Percentiles rank a stretch among this genome's conserved stretches.
phyloP scores from a whole-genome alignment of 2,329 filamentous ascomycete species.

The Penicillium sp. region DNA sequence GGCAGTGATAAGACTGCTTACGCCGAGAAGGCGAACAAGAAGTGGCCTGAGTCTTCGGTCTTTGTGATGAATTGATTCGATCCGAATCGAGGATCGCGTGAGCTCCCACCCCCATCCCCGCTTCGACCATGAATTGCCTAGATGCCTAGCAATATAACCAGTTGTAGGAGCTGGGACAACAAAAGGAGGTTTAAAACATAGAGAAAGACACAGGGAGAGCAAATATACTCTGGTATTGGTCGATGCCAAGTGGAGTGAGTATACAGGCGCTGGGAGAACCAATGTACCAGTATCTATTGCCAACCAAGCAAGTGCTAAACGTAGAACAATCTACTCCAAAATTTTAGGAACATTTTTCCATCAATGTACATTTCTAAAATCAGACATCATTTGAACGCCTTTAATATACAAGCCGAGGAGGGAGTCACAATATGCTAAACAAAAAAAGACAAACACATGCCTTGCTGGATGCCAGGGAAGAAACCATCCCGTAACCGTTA shows the following conservation, averaged over 20 bases:
- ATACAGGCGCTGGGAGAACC: slow-evolving; percentile 2
- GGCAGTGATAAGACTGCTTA: slow-evolving; percentile 55
- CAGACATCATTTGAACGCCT: slow-evolving; percentile 19
- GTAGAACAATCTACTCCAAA: slow-evolving; percentile 3
- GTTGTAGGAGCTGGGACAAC: not conserved
- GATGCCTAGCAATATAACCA: not conserved
- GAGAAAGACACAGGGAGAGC: slow-evolving; percentile 5
- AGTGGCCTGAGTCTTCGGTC: slow-evolving; percentile 42
- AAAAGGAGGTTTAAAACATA: not conserved
- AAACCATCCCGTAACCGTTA: slow-evolving; percentile 21
- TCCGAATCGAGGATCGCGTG: not conserved
- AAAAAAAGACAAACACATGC: slow-evolving; percentile 14
- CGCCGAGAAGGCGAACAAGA: slow-evolving; percentile 38
- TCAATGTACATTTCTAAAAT: slow-evolving; percentile 11
- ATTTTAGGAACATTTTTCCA: not conserved
- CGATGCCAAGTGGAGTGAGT: slow-evolving; percentile 2
- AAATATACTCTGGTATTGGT: slow-evolving; percentile 2
- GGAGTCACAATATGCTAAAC: slow-evolving; percentile 23
- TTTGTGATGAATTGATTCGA: slow-evolving; percentile 30
- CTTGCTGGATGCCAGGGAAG: slow-evolving; percentile 11
- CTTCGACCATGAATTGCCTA: not conserved
- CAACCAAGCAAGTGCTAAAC: not conserved
- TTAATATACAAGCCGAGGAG: slow-evolving; percentile 25
- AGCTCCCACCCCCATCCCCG: not conserved
- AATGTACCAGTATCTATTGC: slow-evolving; percentile 9